Evolutionary conservation across 2,329 filamentous ascomycete genomes (phyloP), one percentile per base, ranked within the genome.

Genomic region (Thielaviopsis ethacetica): DNA sequence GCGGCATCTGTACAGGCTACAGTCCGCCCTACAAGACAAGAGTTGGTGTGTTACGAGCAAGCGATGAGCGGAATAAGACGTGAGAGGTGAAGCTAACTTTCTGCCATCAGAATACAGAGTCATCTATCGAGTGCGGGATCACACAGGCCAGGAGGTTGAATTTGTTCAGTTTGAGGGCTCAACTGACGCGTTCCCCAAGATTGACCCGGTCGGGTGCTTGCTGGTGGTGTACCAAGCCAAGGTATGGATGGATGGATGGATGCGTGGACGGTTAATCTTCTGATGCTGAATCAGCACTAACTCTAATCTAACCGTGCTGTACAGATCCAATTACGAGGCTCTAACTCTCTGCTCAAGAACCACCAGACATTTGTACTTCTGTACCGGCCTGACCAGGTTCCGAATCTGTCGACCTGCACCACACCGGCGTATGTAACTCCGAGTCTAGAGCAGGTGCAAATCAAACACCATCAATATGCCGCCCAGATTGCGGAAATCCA

Each of bases 321-420:
- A 6, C 12, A 55, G 53, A 38, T 56, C 26, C 54, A 56, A 56
- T 17, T 6, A 12, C 54, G 54, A 49, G 9, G 5, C 10, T 19
- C 2, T 12, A 41, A 49, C 24, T 56, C 22, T 9, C 26, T 56
- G 41, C 22, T 56, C 22, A 21, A 27, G 3, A 7, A 21, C 9
- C 22, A 30, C 38, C 3, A 24, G 30, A 50, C 44, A 27, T n/a
- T 17, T 15, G 38, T 56, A 19, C 41, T 56, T 26, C 24, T 41
- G 15, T n/a, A 5, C 54, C 38, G 15, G 17, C 17, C 15, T 26
- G 26, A 56, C 47, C 17, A 50, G 26, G 17, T 56, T 9, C 78
- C 79, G 1, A 67, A 68, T 2, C 62, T n/a, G 83, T 81, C 61
- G 63, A 73, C 13, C 13, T 2, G 4, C 2, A 44, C 38, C 5